Evolutionary conservation across 177 flowering plant species (phyloP), one percentile per base, ranked within the genome.

Genomic region (Vitis hybrid): DNA sequence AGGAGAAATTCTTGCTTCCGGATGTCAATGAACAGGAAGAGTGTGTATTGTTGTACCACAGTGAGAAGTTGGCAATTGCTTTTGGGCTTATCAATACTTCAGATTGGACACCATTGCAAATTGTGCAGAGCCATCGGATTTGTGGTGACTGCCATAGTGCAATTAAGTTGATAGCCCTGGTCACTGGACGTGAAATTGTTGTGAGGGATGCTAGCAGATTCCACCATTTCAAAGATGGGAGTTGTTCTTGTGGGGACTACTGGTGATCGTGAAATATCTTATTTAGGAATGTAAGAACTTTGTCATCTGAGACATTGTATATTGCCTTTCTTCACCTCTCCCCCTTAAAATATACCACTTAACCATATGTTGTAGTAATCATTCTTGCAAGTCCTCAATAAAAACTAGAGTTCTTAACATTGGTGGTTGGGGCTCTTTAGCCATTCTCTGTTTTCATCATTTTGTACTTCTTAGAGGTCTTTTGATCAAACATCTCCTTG

Each of bases 171-270:
- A 86, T 93, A 64, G 78, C 91, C 35, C 15, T 60, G 81, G 89
- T 83, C 49, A 80, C 83, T 16, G 65, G 71, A 62, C 70, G 94
- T 19, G 86, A 81, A 66, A 88, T 91, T 70, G 89, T 88, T 32
- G 56, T 89, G 46, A 87, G 89, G 71, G 94, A 92, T 82, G 87
- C 81, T 2, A 87, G 92, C 73, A 40, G 46, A 40, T 40, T 40
- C 46, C 46, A 40, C 46, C 46, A 40, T 40, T 40, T 40, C 46
- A 40, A 78, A 78, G 77, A 84, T 77, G 93, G 93, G 30, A 74
- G 21, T 52, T 93, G 98, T 78, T 93, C 98, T 72, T 93, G 98
- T 83, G 88, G 91, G 51, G 91, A 89, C 76, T 91, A 93, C 64
- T 93, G 94, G 94, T 93, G 83, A 92, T 61, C 51, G 49, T 32